These are phyloP conservation scores for Cicer pinnatifidum DNA, from an alignment of 306 rosid species.

Conservation along the genomic window DNA sequence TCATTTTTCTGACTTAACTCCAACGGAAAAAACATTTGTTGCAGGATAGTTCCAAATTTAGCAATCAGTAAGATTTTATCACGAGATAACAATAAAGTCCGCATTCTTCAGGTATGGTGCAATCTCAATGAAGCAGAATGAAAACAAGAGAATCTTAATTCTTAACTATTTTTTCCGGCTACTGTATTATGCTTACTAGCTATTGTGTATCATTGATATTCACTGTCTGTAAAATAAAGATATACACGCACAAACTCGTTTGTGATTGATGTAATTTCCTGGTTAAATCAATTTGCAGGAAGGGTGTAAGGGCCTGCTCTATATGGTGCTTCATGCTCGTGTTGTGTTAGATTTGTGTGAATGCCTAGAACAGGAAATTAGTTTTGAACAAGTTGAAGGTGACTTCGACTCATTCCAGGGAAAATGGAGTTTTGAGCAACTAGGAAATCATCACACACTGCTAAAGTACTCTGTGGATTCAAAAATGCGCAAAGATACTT, in stretches of 20 bases:
- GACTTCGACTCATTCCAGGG: slow-evolving; percentile 90
- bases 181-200: slow-evolving; percentile 21
- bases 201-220: slow-evolving; percentile 3
- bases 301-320: slow-evolving; percentile 95
- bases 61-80: slow-evolving; percentile 90
- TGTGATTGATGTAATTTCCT: slow-evolving; percentile 11
- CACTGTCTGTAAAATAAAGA: background rate
- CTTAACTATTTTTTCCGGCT: slow-evolving; percentile 9
- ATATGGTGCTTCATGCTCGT: slow-evolving; percentile 99
- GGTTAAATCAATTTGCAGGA: slow-evolving; percentile 60
- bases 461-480: slow-evolving; percentile 93
- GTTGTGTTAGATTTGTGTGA: slow-evolving; percentile 90
- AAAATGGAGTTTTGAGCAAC: slow-evolving; percentile 91
- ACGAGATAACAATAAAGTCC: slow-evolving; percentile 92
- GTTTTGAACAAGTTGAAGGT: slow-evolving; percentile 94
- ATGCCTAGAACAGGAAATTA: slow-evolving; percentile 78
- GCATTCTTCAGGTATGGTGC: slow-evolving; percentile 84
- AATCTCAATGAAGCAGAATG: slow-evolving; percentile 13
- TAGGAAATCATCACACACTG: slow-evolving; percentile 90
- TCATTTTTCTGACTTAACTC: slow-evolving; percentile 35
- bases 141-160: slow-evolving; percentile 20
- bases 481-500: slow-evolving; percentile 89
- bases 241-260: slow-evolving; percentile 13
- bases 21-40: slow-evolving; percentile 41
- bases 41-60: slow-evolving; percentile 93